phyloP scores from a whole-genome alignment of 306 rosid genomes.

The Cyclanthera cordifolia region DNA sequence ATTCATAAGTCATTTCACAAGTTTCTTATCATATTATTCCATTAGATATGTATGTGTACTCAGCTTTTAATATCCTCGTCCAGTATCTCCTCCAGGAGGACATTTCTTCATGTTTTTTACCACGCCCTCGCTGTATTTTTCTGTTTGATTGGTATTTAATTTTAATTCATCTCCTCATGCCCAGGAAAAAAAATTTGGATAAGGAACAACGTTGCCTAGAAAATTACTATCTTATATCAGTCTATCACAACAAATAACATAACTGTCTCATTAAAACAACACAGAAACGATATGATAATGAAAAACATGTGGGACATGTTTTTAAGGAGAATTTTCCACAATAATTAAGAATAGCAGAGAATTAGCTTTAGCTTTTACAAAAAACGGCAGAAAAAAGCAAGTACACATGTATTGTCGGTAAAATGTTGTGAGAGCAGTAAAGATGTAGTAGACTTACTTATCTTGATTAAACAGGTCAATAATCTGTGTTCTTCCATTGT shows the following conservation, averaged over 20 bases:
- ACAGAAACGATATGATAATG: not conserved
- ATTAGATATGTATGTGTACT: not conserved
- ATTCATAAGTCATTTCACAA: not conserved
- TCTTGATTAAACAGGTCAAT: conserved; percentile 86
- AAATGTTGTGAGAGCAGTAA: not conserved
- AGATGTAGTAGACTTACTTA: conserved; percentile 43
- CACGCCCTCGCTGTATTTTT: not conserved
- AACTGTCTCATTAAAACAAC: not conserved
- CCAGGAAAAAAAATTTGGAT: no score
- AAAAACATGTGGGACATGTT: not conserved
- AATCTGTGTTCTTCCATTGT: conserved; percentile 83
- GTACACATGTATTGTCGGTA: not conserved
- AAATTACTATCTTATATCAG: not conserved
- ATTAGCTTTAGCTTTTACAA: not conserved
- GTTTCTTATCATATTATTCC: not conserved
- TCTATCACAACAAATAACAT: not conserved
- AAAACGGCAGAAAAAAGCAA: not conserved
- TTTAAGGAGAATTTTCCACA: not conserved
- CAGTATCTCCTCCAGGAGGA: not conserved
- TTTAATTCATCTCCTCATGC: not conserved
- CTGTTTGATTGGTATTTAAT: not conserved
- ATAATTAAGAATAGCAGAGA: not conserved
- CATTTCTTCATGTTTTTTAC: not conserved
- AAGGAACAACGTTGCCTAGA: not conserved
- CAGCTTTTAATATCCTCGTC: not conserved